Evolutionary conservation across 345 rosid genomes (phyloP).

Genomic region (Brassica nigra): DNA sequence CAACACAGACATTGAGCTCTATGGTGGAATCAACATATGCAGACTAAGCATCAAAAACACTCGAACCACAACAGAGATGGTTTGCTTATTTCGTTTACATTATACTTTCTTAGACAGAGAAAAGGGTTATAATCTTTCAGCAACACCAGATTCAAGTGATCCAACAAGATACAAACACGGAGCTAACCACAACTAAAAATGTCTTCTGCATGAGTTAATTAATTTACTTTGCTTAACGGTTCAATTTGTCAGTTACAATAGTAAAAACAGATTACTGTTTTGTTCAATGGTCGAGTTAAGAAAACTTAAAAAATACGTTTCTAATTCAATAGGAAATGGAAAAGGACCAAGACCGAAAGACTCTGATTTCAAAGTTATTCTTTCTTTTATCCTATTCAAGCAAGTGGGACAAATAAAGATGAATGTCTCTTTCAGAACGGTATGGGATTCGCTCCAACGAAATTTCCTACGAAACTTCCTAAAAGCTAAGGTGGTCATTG

Average conservation of each 20-base stretch:
- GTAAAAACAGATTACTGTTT: background rate
- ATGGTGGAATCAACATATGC: background rate
- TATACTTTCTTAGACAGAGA: background rate
- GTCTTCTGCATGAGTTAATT: background rate
- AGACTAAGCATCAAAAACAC: constrained; percentile 3
- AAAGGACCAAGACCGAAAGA: constrained; percentile 13
- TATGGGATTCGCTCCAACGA: constrained; percentile 22
- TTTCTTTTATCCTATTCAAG: background rate
- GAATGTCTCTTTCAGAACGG: constrained; percentile 25
- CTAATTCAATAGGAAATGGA: background rate
- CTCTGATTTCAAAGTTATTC: background rate
- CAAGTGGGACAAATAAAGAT: constrained; percentile 37
- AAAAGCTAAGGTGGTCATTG: constrained; percentile 8
- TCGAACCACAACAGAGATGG: background rate
- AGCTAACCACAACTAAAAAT: background rate
- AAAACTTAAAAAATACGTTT: background rate
- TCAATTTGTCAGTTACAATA: background rate
- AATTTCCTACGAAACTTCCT: constrained; percentile 35
- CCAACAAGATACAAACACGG: background rate
- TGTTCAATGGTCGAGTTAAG: background rate
- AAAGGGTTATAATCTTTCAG: background rate
- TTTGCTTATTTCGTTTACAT: background rate
- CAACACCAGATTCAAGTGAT: constrained; percentile 4
- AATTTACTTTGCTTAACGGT: background rate
- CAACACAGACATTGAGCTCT: background rate